phyloP scores from a whole-genome alignment of 2,329 filamentous ascomycete genomes.

The Aspergillus proliferans region DNA sequence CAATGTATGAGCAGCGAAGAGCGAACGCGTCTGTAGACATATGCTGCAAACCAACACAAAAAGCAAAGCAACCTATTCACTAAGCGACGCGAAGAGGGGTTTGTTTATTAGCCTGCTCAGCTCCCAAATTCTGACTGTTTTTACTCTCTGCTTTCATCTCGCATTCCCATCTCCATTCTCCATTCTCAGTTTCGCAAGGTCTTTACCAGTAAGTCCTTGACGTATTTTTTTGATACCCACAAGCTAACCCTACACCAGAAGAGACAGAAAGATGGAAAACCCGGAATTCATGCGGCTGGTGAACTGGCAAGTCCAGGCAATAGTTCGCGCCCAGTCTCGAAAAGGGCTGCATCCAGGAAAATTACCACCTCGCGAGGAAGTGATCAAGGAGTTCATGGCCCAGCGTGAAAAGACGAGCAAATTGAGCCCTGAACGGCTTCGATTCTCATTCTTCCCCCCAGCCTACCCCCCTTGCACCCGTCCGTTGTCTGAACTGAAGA shows the following conservation, averaged over 20 bases:
- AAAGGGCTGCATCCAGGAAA: not conserved
- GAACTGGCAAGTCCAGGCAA: not conserved
- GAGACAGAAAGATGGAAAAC: not conserved
- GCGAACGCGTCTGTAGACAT: too few relatives aligned
- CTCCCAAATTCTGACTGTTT: too few relatives aligned
- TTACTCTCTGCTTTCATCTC: too few relatives aligned
- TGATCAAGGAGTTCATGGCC: not conserved
- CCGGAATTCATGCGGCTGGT: not conserved
- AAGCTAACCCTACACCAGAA: not conserved
- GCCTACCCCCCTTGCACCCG: conserved; percentile 14
- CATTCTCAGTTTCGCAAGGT: too few relatives aligned
- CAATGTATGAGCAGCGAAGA: too few relatives aligned
- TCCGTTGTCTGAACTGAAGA: conserved; percentile 13
- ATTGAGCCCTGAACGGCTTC: not conserved
- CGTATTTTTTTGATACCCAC: too few relatives aligned
- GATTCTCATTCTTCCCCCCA: conserved; percentile 12
- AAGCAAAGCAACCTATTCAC: too few relatives aligned
- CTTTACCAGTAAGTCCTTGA: too few relatives aligned
- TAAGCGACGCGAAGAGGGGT: too few relatives aligned
- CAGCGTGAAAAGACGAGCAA: not conserved
- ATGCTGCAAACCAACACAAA: too few relatives aligned
- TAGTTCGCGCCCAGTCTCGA: not conserved
- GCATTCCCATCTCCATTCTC: too few relatives aligned
- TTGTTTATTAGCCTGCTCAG: too few relatives aligned
- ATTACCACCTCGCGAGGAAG: not conserved